Conservation (phyloP, 2,329 filamentous ascomycete species). For the Cercospora zeae-maydis region DNA sequence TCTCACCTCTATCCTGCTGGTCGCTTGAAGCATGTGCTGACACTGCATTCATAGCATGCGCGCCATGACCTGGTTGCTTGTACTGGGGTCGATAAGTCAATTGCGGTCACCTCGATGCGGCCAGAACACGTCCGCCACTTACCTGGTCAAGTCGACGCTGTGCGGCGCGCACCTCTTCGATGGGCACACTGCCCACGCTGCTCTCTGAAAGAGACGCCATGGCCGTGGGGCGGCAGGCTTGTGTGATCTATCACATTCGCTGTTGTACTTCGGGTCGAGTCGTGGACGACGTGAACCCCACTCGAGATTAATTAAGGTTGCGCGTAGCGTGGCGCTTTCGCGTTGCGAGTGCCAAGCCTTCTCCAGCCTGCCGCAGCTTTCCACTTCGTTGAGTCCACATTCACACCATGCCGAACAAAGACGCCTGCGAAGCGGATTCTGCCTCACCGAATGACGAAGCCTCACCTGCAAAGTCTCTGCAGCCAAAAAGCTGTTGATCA, state of each 20-base stretch:
- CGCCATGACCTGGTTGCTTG: conserved; percentile 21
- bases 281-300: conserved; percentile 7
- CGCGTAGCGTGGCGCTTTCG: conserved; percentile 1
- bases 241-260: conserved; percentile 3
- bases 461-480: neutral
- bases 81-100: conserved; percentile 34
- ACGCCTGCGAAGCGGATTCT: neutral
- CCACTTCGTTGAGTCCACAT: neutral
- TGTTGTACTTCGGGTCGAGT: neutral
- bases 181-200: conserved; percentile 28
- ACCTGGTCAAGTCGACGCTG: conserved; percentile 26
- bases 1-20: neutral
- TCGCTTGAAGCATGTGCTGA: neutral
- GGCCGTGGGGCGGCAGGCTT: neutral
- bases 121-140: conserved; percentile 6
- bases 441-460: neutral
- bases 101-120: conserved; percentile 7
- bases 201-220: conserved; percentile 30
- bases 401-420: neutral
- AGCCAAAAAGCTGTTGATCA: too few relatives aligned
- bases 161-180: conserved; percentile 19
- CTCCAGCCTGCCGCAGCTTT: neutral
- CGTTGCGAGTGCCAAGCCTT: neutral
- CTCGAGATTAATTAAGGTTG: neutral
- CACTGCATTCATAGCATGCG: neutral